Base-by-base conservation (phyloP, 768 basidiomycete genomes). In the Trametopsis cervina region DNA sequence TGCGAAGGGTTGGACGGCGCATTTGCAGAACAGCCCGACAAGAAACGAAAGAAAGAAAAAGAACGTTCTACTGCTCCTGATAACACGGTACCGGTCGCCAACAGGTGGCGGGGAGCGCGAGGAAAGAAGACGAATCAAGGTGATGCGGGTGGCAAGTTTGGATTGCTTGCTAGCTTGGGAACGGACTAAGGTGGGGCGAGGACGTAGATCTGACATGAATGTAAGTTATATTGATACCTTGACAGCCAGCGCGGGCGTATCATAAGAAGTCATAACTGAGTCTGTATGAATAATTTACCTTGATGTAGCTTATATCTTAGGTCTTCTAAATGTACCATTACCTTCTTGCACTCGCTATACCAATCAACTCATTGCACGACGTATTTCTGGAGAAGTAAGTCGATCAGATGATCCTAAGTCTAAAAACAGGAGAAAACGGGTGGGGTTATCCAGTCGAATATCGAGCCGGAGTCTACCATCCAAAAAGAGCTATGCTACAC, bases 11-110 rank as follows among this genome's bases (percentile, higher is more conserved):
- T 87, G 18, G 69, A 64, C 18, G 67, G 73, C 48, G 67, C 68
- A 4, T 82, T 81, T 51, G 66, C 65, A 5, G 79, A 80, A 48
- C 37, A 42, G 2, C 63, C 59, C 24, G 62, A 57, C 47, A 77
- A 73, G 59, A 79, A 73, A 57, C 39, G 59, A 22, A 80, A 59
- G 54, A 73, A 67, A 54, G 47, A 55, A 12, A 64, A 55, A 49
- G 55, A 47, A 26, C 57, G 26, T 15, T 50, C 43, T 24, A 23
- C 35, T 18, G 44, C n/a, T 12, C 21, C 11, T 4, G 27, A 3
- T 15, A 38, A 18, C 10, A 35, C 21, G 11, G 9, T 44, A 10
- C 27, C 35, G 11, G 44, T 40, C 13, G 51, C 54, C 17, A 59
- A 66, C n/a, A n/a, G n/a, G n/a, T n/a, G n/a, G n/a, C n/a, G n/a